These are phyloP conservation scores for Taphrina wiesneri DNA, from an alignment of 1,139 yeast genomes.

Conservation along the genomic window DNA sequence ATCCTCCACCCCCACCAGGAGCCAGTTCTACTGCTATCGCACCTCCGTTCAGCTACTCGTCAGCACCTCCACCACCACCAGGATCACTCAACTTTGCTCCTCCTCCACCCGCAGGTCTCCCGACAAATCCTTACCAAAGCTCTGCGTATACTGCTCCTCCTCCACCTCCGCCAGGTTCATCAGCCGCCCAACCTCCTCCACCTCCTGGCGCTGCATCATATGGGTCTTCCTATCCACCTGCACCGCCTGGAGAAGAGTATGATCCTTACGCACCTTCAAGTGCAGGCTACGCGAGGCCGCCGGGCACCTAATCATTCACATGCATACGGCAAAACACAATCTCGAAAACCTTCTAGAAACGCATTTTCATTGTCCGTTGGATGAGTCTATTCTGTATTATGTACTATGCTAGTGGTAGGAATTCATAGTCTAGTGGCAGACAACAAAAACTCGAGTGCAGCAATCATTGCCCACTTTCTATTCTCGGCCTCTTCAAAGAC, in stretches of 20 bases:
- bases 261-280: slow-evolving; percentile 10
- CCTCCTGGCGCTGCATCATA: slow-evolving; percentile 6
- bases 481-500: slow-evolving; percentile 97
- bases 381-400: background rate
- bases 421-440: background rate
- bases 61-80: slow-evolving; percentile 5
- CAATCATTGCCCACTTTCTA: slow-evolving; percentile 92
- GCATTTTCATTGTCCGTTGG: no score
- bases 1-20: slow-evolving; percentile 28
- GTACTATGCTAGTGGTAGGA: background rate
- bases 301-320: slow-evolving; percentile 15
- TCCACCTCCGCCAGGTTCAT: background rate
- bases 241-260: slow-evolving; percentile 2
- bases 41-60: slow-evolving; percentile 5
- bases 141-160: background rate
- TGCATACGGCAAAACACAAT: no score
- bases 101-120: background rate
- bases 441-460: slow-evolving; percentile 64
- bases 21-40: slow-evolving; percentile 11
- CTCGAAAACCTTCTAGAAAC: no score
- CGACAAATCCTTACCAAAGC: background rate
- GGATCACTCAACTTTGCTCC: background rate
- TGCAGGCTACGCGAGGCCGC: slow-evolving; percentile 1
- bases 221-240: background rate
- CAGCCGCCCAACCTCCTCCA: slow-evolving; percentile 4